A percentile compares a stretch with the other conserved stretches of the same genome.
phyloP scores from a whole-genome alignment of 306 rosid genomes.

The Glycine latifolia region DNA sequence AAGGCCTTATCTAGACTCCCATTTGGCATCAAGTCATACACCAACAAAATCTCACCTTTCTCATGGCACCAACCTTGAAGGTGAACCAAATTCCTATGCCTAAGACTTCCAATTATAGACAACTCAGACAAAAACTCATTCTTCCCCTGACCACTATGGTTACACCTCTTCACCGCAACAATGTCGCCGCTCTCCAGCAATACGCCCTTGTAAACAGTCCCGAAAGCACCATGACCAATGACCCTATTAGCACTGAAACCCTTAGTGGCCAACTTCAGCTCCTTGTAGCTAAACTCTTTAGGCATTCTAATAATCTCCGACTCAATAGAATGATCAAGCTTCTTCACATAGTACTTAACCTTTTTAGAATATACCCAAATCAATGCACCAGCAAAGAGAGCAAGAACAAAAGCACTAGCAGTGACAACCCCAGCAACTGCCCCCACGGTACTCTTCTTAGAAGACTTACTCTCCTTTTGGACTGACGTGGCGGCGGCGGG shows the following conservation, averaged over 20 bases:
- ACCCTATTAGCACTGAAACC: slow-evolving; percentile 74
- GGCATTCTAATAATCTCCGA: slow-evolving; percentile 76
- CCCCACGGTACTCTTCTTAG: slow-evolving; percentile 66
- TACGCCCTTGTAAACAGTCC: slow-evolving; percentile 79
- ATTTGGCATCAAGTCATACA: slow-evolving; percentile 89
- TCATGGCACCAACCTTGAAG: slow-evolving; percentile 94
- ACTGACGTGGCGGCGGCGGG: slow-evolving; percentile 52
- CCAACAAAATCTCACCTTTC: slow-evolving; percentile 82
- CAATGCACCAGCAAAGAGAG: slow-evolving; percentile 70
- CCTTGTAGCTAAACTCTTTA: slow-evolving; percentile 71
- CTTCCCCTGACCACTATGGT: slow-evolving; percentile 76
- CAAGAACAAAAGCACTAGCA: slow-evolving; percentile 77
- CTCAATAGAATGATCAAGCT: slow-evolving; percentile 58
- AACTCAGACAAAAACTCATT: slow-evolving; percentile 81
- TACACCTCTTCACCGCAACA: slow-evolving; percentile 85
- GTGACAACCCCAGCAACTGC: slow-evolving; percentile 92
- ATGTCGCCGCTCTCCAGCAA: slow-evolving; percentile 72
- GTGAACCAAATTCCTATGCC: slow-evolving; percentile 84
- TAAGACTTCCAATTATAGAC: slow-evolving; percentile 82
- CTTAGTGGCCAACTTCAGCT: slow-evolving; percentile 71
- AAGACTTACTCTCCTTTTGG: slow-evolving; percentile 55
- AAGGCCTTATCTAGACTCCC: slow-evolving; percentile 90
- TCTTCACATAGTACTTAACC: slow-evolving; percentile 56
- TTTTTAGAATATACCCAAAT: slow-evolving; percentile 83
- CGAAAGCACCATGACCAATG: slow-evolving; percentile 89